Base-by-base conservation (phyloP, 2,329 filamentous ascomycete species). In the Hypoxylon sp. region DNA sequence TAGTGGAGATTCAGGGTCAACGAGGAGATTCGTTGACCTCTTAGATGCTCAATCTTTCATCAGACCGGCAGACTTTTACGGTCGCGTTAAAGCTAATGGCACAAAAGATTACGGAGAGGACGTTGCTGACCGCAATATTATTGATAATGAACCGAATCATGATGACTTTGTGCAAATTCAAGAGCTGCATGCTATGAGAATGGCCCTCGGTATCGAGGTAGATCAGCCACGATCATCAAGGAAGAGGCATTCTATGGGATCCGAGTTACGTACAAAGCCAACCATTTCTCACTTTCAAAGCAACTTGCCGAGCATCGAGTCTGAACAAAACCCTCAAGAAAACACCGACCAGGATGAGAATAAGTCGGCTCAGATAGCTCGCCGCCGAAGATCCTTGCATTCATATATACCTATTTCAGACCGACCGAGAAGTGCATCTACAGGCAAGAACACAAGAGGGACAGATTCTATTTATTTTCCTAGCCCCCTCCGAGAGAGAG, bases 31-130 rank as follows among this genome's bases (percentile, higher is more conserved):
- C 46, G 74, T 85, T 35, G 81, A 86, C 55, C 65, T 86, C 1
- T 71, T 86, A 2, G 83, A 86, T 56, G 82, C 82, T 0, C 78
- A 82, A 51, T 79, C 79, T 0, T 77, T 73, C 17, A 71, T 84
- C 27, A 75, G 67, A 19, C 74, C 76, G 0, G 69, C 73, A 2
- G 73, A 81, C 51, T 83, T 83, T 57, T 69, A 70, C 36, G 70
- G 71, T 7, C 73, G 80, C 11, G 60, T 83, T 2, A 67, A 75
- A 45, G 80, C 81, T 1, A 64, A 78, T 0, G 82, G 81, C 1
- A 70, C 72, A 0, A 73, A 75, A 31, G 77, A 81, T 38, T 86
- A 83, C 58, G 83, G 79, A n/a, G 85, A 88, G 63, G 83, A 86
- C 63, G 82, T 87, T 1, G 83, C 82, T 1, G 82, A 86, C 57